Evolutionary conservation across 371 early-diverging fungal genomes (phyloP).

Genomic region (Mucor sp.): DNA sequence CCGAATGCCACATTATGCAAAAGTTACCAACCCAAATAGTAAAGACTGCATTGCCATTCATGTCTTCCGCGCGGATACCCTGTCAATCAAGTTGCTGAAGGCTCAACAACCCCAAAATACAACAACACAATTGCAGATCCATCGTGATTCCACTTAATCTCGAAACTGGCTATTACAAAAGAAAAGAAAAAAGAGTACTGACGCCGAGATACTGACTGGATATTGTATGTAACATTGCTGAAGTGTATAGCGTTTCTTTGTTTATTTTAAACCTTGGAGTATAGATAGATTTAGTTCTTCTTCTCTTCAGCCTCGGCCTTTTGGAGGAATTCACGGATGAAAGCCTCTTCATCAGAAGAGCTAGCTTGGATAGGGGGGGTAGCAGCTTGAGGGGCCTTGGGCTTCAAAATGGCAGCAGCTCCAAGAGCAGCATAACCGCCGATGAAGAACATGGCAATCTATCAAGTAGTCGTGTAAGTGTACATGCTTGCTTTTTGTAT

Average conservation of each 20-base stretch:
- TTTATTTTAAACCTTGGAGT: background rate
- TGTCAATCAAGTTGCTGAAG: background rate
- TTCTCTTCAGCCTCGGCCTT: slow-evolving; percentile 64
- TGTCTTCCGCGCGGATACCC: background rate
- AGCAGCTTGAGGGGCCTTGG: slow-evolving; percentile 47
- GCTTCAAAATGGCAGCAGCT: slow-evolving; percentile 44
- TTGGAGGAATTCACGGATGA: slow-evolving; percentile 70
- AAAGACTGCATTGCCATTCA: background rate
- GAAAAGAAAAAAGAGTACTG: too few relatives aligned
- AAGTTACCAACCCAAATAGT: background rate
- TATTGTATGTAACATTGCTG: background rate
- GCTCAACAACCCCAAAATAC: background rate
- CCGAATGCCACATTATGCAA: background rate
- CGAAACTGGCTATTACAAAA: background rate
- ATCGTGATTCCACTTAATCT: background rate
- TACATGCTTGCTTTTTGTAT: background rate
- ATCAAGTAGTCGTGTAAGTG: background rate
- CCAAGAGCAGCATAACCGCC: slow-evolving; percentile 46
- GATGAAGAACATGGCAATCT: slow-evolving; percentile 56
- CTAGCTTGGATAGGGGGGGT: slow-evolving; percentile 70
- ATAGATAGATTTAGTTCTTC: slow-evolving; percentile 22
- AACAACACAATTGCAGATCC: background rate
- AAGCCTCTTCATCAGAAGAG: slow-evolving; percentile 67
- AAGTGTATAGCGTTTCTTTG: slow-evolving; percentile 3
- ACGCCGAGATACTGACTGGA: background rate